A percentile compares a stretch with the other conserved stretches of the same genome.
These are phyloP conservation scores for Penicillium italicum DNA, from an alignment of 2,329 filamentous ascomycete species.

Conservation along the genomic window DNA sequence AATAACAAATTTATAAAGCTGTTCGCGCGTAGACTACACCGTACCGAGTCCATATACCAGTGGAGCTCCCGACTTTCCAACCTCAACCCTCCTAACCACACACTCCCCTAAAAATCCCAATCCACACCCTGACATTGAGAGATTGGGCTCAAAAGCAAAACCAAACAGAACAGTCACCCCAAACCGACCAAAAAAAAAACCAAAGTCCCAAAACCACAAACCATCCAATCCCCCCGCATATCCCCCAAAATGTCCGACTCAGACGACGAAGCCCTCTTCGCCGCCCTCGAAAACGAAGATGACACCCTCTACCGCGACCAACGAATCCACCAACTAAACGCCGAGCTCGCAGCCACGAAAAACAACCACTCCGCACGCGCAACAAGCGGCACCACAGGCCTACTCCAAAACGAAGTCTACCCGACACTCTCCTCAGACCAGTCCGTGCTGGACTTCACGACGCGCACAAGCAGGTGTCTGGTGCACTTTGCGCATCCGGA, in stretches of 20 bases:
- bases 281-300: slow-evolving; percentile 52
- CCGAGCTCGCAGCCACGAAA: slow-evolving; percentile 52
- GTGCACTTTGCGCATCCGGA: slow-evolving; percentile 64
- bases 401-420: slow-evolving; percentile 31
- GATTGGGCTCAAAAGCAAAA: background rate
- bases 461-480: slow-evolving; percentile 54
- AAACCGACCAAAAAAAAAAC: background rate
- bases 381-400: slow-evolving; percentile 29
- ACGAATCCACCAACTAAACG: slow-evolving; percentile 58
- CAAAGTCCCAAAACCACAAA: background rate
- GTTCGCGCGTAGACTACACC: background rate
- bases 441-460: slow-evolving; percentile 58
- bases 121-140: background rate
- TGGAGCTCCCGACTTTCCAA: slow-evolving; percentile 5
- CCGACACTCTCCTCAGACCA: slow-evolving; percentile 51
- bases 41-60: slow-evolving; percentile 3
- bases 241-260: slow-evolving; percentile 41
- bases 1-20: background rate
- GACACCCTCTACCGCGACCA: slow-evolving; percentile 55
- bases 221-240: slow-evolving; percentile 1
- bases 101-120: slow-evolving; percentile 1
- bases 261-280: slow-evolving; percentile 60
- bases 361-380: slow-evolving; percentile 32
- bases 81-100: slow-evolving; percentile 6
- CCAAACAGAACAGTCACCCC: background rate